Evolutionary conservation across 192 early-diverging fungal genomes (phyloP).

Genomic region (Piromyces finnis): DNA sequence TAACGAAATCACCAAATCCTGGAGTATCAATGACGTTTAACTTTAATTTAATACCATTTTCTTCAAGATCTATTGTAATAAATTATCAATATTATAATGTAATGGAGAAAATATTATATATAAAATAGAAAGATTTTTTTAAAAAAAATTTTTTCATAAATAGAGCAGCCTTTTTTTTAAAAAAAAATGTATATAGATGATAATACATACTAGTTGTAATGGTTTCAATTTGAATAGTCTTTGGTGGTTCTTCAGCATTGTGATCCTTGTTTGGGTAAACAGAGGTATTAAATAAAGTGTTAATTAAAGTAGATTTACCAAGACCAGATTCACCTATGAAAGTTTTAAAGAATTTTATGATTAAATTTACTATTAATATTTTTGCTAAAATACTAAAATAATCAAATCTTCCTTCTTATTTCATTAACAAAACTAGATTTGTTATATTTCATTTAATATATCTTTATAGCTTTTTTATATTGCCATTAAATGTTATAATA

Average conservation of each 20-base stretch:
- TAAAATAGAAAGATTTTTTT: too few species aligned
- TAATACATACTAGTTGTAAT: slow-evolving; percentile 69
- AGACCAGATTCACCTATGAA: slow-evolving; percentile 74
- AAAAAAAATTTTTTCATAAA: too few species aligned
- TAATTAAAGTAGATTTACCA: slow-evolving; percentile 95
- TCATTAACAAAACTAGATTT: too few species aligned
- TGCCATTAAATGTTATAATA: neutral
- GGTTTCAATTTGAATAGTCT: slow-evolving; percentile 88
- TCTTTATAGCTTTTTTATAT: neutral
- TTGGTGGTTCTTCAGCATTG: slow-evolving; percentile 56
- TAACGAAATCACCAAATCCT: slow-evolving; percentile 95
- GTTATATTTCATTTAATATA: neutral
- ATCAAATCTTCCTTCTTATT: too few species aligned
- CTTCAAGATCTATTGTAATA: slow-evolving; percentile 77
- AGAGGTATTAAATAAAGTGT: slow-evolving; percentile 93
- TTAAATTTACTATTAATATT: slow-evolving; percentile 43
- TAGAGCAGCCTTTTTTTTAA: too few species aligned
- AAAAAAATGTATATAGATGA: too few species aligned
- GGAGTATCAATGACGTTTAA: slow-evolving; percentile 97
- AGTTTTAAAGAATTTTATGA: too few species aligned
- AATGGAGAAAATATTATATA: too few species aligned
- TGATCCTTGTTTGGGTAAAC: slow-evolving; percentile 73
- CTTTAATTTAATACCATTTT: slow-evolving; percentile 81
- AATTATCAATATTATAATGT: neutral
- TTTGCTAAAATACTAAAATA: too few species aligned